phyloP scores from a whole-genome alignment of 2,329 filamentous ascomycete species.

The Podosphaera xanthii region DNA sequence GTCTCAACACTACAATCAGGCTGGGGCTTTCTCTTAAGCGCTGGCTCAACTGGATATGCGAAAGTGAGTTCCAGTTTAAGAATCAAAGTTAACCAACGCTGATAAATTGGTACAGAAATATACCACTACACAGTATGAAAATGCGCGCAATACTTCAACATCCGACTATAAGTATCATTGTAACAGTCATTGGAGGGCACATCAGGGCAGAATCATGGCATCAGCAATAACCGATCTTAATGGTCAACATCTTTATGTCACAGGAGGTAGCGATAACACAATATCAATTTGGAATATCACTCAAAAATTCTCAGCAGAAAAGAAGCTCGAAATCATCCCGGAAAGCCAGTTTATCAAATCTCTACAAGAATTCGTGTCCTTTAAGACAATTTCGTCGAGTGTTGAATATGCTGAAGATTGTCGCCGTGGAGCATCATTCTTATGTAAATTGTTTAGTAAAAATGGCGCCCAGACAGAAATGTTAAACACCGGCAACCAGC shows the following conservation, averaged over 20 bases:
- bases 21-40: constrained; percentile 68
- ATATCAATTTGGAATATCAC: constrained; percentile 71
- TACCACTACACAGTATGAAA: constrained; percentile 39
- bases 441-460: constrained; percentile 76
- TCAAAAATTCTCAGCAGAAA: constrained; percentile 14
- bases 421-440: constrained; percentile 71
- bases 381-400: constrained; percentile 74
- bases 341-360: constrained; percentile 43
- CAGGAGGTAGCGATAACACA: constrained; percentile 77
- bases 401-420: constrained; percentile 79
- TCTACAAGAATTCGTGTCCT: constrained; percentile 69
- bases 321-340: constrained; percentile 10
- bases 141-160: constrained; percentile 24
- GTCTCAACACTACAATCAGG: constrained; percentile 72
- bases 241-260: constrained; percentile 66
- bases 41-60: constrained; percentile 67
- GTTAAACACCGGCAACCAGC: constrained; percentile 51
- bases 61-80: constrained; percentile 32
- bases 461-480: constrained; percentile 78
- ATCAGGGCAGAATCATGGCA: constrained; percentile 68
- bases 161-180: constrained; percentile 67
- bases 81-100: constrained; percentile 1
- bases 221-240: constrained; percentile 53
- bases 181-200: constrained; percentile 56
- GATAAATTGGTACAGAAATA: constrained; percentile 27